Percentiles rank a stretch among this genome's conserved stretches.
Evolutionary conservation across 2,329 filamentous ascomycete species (phyloP).

Genomic region (Didymellaceae sp.): DNA sequence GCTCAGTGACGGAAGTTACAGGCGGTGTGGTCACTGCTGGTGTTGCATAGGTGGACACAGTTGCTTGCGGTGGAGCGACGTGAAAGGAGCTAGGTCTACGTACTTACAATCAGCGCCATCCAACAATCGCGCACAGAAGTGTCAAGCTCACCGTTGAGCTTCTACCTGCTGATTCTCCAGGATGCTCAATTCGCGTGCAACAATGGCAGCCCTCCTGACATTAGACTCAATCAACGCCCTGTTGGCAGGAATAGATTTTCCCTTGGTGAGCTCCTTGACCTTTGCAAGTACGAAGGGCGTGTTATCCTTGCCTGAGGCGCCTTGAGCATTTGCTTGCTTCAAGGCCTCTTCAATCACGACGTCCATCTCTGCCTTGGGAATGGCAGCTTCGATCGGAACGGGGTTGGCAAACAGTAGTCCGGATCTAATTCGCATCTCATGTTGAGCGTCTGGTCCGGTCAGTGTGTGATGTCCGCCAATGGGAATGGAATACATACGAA

Average conservation of each 20-base stretch:
- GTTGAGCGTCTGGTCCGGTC: constrained; percentile 67
- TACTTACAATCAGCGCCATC: constrained; percentile 49
- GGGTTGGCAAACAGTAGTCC: constrained; percentile 91
- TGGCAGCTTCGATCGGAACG: constrained; percentile 72
- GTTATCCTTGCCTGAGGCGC: constrained; percentile 73
- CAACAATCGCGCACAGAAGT: constrained; percentile 35
- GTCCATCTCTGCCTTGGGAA: constrained; percentile 64
- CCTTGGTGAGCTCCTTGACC: constrained; percentile 78
- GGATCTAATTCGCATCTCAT: constrained; percentile 72
- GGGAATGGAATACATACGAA: constrained; percentile 59
- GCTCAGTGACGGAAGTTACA: constrained; percentile 1
- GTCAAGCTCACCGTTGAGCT: constrained; percentile 48
- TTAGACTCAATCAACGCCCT: constrained; percentile 72
- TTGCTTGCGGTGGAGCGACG: constrained; percentile 31
- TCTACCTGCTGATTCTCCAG: constrained; percentile 53
- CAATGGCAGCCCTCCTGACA: constrained; percentile 67
- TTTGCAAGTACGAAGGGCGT: constrained; percentile 83
- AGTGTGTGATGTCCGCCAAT: background rate
- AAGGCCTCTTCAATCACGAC: constrained; percentile 51
- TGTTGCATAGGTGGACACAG: constrained; percentile 22
- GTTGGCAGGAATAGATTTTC: constrained; percentile 76
- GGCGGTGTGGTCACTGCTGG: constrained; percentile 20
- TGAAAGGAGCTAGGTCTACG: constrained; percentile 35
- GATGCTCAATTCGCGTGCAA: constrained; percentile 67
- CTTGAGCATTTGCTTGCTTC: constrained; percentile 43